phyloP scores from a whole-genome alignment of 1,284 basidiomycete genomes.

The Ustilago shanxiensis region DNA sequence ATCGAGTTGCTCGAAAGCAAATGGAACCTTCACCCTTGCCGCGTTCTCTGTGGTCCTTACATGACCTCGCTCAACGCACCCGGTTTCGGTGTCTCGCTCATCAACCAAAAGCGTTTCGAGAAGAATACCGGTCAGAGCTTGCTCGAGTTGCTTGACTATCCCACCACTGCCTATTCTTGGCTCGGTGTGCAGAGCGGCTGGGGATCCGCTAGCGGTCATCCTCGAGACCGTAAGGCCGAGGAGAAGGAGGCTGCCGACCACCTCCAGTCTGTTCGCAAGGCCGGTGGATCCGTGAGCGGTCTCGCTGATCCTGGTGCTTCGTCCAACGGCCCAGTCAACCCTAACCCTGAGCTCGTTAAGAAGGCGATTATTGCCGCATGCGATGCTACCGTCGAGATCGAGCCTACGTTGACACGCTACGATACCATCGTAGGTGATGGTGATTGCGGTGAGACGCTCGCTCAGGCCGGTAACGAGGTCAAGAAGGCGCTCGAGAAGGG shows the following conservation, averaged over 20 bases:
- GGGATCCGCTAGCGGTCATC: conserved; percentile 55
- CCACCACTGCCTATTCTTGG: conserved; percentile 72
- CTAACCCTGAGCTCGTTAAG: conserved; percentile 60
- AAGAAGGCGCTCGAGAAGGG: conserved; percentile 60
- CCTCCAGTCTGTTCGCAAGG: conserved; percentile 52
- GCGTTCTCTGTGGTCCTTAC: conserved; percentile 72
- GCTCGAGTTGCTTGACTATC: conserved; percentile 72
- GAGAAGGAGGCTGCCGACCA: conserved; percentile 63
- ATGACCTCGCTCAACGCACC: conserved; percentile 74
- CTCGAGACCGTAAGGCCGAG: conserved; percentile 62
- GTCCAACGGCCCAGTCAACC: conserved; percentile 58
- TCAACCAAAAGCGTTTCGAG: conserved; percentile 71
- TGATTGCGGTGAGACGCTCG: conserved; percentile 69
- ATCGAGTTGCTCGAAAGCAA: conserved; percentile 71
- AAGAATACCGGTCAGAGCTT: conserved; percentile 68
- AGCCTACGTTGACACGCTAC: conserved; percentile 72
- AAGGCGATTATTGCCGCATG: conserved; percentile 69
- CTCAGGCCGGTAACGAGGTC: conserved; percentile 59
- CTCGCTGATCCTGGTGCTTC: conserved; percentile 54
- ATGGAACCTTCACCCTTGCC: conserved; percentile 69
- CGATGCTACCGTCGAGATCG: conserved; percentile 70
- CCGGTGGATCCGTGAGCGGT: conserved; percentile 64
- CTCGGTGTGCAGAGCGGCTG: conserved; percentile 69
- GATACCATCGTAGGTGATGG: conserved; percentile 72
- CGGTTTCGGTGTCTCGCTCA: conserved; percentile 72